Conservation (phyloP, 345 rosid species). For the Lenwebbia sp. region DNA sequence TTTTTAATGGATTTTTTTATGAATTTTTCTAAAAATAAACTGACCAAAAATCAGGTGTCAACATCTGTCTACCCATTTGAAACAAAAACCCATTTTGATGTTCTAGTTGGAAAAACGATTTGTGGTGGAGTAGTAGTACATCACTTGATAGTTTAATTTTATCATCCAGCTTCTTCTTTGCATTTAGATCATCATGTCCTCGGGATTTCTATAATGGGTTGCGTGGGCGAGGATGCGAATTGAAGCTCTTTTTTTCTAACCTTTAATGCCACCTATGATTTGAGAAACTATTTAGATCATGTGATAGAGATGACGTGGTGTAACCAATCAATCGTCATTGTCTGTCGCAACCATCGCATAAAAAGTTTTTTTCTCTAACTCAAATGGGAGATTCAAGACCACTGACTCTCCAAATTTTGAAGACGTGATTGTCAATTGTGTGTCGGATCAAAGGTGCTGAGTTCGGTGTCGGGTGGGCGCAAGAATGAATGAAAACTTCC, state of each 20-base stretch:
- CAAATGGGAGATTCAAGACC: neutral
- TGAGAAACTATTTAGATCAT: neutral
- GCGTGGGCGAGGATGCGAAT: neutral
- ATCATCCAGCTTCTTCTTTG: no score
- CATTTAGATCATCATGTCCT: neutral
- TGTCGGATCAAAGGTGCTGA: neutral
- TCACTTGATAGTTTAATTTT: neutral
- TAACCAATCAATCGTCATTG: neutral
- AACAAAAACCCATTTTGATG: no score
- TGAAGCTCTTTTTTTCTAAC: neutral
- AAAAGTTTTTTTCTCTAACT: neutral
- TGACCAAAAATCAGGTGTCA: no score
- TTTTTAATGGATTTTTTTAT: no score
- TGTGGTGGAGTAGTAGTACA: no score
- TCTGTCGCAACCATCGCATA: neutral
- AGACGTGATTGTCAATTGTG: neutral
- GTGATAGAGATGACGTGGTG: rapidly evolving
- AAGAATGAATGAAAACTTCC: no score
- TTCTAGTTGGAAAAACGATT: no score
- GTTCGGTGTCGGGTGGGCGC: no score
- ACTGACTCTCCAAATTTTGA: neutral
- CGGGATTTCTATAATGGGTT: neutral
- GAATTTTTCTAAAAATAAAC: no score
- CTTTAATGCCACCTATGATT: neutral
- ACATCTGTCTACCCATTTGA: no score